Evolutionary conservation across 2,329 filamentous ascomycete genomes (phyloP).

Genomic region (Ceratocystis eucalypticola): DNA sequence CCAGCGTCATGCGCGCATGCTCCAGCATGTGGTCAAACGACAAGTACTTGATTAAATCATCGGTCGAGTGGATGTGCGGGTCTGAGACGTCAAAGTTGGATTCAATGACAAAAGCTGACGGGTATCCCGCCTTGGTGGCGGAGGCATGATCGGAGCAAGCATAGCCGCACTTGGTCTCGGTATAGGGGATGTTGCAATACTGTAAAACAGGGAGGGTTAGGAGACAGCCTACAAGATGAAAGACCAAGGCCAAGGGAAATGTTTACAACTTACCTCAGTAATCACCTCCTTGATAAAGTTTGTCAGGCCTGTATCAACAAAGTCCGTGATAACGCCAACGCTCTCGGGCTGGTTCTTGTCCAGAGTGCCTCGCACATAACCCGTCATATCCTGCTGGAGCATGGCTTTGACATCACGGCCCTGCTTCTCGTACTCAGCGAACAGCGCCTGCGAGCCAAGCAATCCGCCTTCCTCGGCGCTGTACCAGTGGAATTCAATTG

Average conservation of each 20-base stretch:
- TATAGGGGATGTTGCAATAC: conserved; percentile 81
- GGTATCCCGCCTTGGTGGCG: conserved; percentile 51
- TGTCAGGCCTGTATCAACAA: conserved; percentile 68
- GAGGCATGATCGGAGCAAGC: conserved; percentile 66
- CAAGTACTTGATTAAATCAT: conserved; percentile 57
- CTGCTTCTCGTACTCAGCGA: conserved; percentile 61
- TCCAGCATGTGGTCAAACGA: conserved; percentile 54
- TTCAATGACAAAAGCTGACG: conserved; percentile 52
- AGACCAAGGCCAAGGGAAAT: not conserved
- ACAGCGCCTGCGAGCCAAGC: conserved; percentile 80
- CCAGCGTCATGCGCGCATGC: conserved; percentile 41
- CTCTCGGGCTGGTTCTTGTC: conserved; percentile 72
- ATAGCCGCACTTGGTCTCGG: conserved; percentile 80
- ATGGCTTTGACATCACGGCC: conserved; percentile 77
- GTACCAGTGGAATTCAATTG: conserved; percentile 95
- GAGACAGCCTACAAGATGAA: not conserved
- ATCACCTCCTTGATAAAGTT: conserved; percentile 84
- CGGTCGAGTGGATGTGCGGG: conserved; percentile 59
- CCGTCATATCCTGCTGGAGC: conserved; percentile 98
- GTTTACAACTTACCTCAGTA: conserved; percentile 38
- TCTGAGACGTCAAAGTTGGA: conserved; percentile 46
- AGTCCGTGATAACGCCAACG: conserved; percentile 88
- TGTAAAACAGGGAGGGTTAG: not conserved
- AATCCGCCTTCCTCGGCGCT: conserved; percentile 80
- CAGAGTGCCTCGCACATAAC: conserved; percentile 69